These are phyloP conservation scores for Papiliotrema flavescens DNA, from an alignment of 1,284 basidiomycete genomes.

Conservation along the genomic window DNA sequence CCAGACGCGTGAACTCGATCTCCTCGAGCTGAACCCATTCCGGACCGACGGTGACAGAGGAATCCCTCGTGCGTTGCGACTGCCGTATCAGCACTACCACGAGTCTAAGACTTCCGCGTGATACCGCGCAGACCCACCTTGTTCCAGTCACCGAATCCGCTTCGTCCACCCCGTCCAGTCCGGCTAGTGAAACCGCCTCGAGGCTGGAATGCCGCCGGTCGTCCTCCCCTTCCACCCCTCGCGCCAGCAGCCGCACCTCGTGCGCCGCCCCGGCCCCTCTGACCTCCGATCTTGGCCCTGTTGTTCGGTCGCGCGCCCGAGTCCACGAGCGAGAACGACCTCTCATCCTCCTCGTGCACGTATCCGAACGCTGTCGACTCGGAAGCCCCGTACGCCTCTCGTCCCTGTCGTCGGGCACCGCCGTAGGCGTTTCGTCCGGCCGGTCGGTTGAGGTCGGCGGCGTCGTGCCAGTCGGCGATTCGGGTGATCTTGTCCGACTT, in stretches of 20 bases:
- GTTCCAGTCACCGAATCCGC: slow-evolving; percentile 89
- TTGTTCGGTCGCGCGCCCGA: slow-evolving; percentile 47
- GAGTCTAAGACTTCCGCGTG: slow-evolving; percentile 5
- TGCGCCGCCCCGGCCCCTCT: slow-evolving; percentile 34
- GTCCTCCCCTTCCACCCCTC: slow-evolving; percentile 32
- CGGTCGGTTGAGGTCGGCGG: slow-evolving; percentile 53
- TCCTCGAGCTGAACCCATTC: slow-evolving; percentile 95
- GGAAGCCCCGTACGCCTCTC: slow-evolving; percentile 51
- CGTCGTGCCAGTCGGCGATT: slow-evolving; percentile 90
- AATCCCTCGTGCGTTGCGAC: slow-evolving; percentile 86
- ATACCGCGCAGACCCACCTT: slow-evolving; percentile 57
- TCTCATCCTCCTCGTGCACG: slow-evolving; percentile 98
- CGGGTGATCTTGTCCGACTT: slow-evolving; percentile 97
- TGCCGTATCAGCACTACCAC: slow-evolving; percentile 47
- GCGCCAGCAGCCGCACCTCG: slow-evolving; percentile 49
- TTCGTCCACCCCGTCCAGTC: slow-evolving; percentile 63
- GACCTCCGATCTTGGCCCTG: slow-evolving; percentile 16
- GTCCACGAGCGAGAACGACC: slow-evolving; percentile 94
- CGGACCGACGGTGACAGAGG: slow-evolving; percentile 86
- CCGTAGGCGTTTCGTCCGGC: slow-evolving; percentile 56
- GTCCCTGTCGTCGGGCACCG: slow-evolving; percentile 38
- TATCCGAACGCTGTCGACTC: slow-evolving; percentile 95
- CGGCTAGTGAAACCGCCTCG: slow-evolving; percentile 43
- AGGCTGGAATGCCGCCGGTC: slow-evolving; percentile 23
- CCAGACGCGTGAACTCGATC: slow-evolving; percentile 90